Percentiles rank a stretch among this genome's conserved stretches.
Evolutionary conservation across 768 basidiomycete species (phyloP).

Genomic region (Leccinum uliginosum): DNA sequence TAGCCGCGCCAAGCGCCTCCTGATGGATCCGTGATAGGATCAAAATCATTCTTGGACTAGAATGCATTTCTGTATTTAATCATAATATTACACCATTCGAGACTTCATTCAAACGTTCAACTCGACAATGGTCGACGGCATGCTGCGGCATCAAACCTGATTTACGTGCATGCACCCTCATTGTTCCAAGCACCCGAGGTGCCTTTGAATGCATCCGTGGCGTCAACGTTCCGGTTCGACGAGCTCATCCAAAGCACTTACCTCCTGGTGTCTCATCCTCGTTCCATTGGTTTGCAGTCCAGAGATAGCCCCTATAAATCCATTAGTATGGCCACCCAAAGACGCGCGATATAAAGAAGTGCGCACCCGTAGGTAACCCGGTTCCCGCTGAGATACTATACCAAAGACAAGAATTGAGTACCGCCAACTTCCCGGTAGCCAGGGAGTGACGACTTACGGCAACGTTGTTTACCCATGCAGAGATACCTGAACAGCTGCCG

Average conservation of each 20-base stretch:
- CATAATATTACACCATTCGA: not conserved
- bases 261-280: constrained; percentile 35
- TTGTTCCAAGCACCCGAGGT: constrained; percentile 54
- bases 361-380: constrained; percentile 40
- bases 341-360: too few species aligned
- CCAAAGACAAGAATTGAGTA: not conserved
- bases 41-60: too few species aligned
- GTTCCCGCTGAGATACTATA: constrained; percentile 40
- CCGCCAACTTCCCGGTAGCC: not conserved
- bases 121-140: not conserved
- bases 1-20: too few species aligned
- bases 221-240: not conserved
- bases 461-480: constrained; percentile 38
- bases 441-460: constrained; percentile 30
- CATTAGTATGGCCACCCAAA: too few species aligned
- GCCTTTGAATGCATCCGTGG: constrained; percentile 27
- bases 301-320: constrained; percentile 38
- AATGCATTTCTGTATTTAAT: not conserved
- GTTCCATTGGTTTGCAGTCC: constrained; percentile 48
- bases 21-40: too few species aligned
- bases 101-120: not conserved
- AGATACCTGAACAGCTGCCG: constrained; percentile 38
- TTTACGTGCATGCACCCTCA: constrained; percentile 43
- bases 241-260: not conserved
- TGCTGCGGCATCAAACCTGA: not conserved